Conservation (phyloP, 768 basidiomycete species). For the Clitopilus passeckerianus region DNA sequence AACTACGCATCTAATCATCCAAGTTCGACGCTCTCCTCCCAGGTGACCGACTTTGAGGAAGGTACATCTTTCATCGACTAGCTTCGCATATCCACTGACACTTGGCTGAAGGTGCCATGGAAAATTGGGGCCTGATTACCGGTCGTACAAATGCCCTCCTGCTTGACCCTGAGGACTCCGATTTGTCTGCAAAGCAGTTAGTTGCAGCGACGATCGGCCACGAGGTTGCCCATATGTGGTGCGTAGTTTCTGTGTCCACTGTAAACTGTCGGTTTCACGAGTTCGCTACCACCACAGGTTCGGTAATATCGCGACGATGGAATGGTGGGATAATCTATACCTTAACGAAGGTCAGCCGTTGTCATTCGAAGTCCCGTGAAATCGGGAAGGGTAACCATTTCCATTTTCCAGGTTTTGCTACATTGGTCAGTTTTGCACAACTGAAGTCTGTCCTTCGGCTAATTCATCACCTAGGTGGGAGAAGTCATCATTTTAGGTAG, state of each 20-base stretch:
- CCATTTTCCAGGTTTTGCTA: constrained; percentile 61
- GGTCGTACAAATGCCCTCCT: constrained; percentile 84
- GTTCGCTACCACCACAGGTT: constrained; percentile 47
- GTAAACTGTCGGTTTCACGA: neutral
- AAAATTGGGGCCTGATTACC: constrained; percentile 92
- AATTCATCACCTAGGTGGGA: constrained; percentile 55
- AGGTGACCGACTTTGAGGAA: constrained; percentile 86
- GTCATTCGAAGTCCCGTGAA: neutral
- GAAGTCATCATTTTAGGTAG: constrained; percentile 80
- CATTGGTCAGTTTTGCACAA: constrained; percentile 41
- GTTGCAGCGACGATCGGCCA: constrained; percentile 78
- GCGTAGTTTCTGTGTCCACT: constrained; percentile 9
- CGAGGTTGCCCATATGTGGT: constrained; percentile 86
- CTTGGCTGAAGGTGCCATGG: constrained; percentile 64
- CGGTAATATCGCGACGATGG: constrained; percentile 91
- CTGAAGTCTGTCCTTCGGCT: neutral
- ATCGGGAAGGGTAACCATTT: neutral
- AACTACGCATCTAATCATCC: neutral
- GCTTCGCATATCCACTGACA: neutral
- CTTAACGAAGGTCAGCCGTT: constrained; percentile 59
- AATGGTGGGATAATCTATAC: constrained; percentile 87
- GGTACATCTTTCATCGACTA: constrained; percentile 29
- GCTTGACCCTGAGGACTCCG: constrained; percentile 70
- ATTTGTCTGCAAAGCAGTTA: constrained; percentile 69
- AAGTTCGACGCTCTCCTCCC: no score